phyloP scores from a whole-genome alignment of 1,284 basidiomycete genomes.

The Papiliotrema fonsecae region DNA sequence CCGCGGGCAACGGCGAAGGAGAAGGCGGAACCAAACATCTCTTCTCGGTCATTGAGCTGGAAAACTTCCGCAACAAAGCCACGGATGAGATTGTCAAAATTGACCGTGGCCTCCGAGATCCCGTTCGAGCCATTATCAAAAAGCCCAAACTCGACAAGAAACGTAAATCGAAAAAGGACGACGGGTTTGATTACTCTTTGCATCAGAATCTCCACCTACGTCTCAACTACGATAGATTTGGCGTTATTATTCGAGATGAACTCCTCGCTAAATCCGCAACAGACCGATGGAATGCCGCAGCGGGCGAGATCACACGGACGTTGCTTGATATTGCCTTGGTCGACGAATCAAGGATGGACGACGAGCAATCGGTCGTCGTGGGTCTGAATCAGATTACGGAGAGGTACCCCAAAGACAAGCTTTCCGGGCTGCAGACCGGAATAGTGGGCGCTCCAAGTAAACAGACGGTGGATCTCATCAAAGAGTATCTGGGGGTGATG shows the following conservation, averaged over 20 bases:
- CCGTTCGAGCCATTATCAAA: constrained; percentile 23
- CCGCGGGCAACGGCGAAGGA: no score
- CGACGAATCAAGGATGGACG: constrained; percentile 48
- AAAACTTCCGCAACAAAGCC: no score
- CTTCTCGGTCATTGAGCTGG: no score
- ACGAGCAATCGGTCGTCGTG: constrained; percentile 56
- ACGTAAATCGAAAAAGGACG: constrained; percentile 23
- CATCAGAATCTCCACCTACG: constrained; percentile 26
- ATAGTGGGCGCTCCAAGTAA: constrained; percentile 22
- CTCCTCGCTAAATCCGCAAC: constrained; percentile 67
- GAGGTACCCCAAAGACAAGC: constrained; percentile 18
- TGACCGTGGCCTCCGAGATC: no score
- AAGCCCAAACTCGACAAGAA: constrained; percentile 15
- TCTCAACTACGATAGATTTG: constrained; percentile 83
- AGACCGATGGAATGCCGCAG: constrained; percentile 71
- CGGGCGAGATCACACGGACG: constrained; percentile 66
- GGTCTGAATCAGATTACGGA: constrained; percentile 30
- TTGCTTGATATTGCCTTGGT: constrained; percentile 59
- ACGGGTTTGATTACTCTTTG: constrained; percentile 25
- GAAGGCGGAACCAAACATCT: no score
- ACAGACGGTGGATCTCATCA: constrained; percentile 26
- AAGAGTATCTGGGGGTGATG: constrained; percentile 33
- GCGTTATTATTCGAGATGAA: constrained; percentile 80
- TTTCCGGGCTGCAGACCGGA: constrained; percentile 27
- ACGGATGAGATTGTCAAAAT: no score